These are phyloP conservation scores for Coemansia asiatica DNA, from an alignment of 192 early-diverging fungal species.

Conservation along the genomic window DNA sequence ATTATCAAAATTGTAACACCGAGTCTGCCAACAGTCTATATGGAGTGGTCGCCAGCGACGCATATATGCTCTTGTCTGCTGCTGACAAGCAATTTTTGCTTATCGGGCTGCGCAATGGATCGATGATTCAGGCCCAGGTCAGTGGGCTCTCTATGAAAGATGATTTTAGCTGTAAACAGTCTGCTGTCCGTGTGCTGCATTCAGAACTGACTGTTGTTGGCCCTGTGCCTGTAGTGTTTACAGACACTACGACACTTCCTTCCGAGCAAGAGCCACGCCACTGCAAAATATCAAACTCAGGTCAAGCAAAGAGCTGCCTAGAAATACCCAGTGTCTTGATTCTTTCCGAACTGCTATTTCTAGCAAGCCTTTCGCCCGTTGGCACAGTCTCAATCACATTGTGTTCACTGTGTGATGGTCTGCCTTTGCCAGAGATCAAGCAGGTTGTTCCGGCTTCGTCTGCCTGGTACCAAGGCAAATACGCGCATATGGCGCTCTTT, in stretches of 20 bases:
- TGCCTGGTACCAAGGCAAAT: background rate
- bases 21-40: background rate
- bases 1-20: background rate
- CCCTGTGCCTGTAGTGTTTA: background rate
- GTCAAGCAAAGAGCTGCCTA: background rate
- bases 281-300: background rate
- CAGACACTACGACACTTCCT: background rate
- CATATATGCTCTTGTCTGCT: conserved; percentile 18
- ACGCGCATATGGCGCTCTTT: background rate
- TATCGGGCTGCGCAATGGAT: conserved; percentile 37
- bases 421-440: background rate
- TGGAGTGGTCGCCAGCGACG: conserved; percentile 25
- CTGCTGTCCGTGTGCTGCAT: background rate
- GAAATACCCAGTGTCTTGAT: background rate
- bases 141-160: too few relatives aligned
- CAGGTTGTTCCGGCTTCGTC: background rate
- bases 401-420: background rate
- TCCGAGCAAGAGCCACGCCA: background rate
- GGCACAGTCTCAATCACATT: background rate
- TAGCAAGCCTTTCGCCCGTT: background rate
- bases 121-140: conserved; percentile 1
- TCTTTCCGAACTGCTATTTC: background rate
- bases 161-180: too few relatives aligned
- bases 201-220: background rate
- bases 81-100: conserved; percentile 11